Evolutionary conservation across 2,329 filamentous ascomycete species (phyloP).

Genomic region (Xylaria sp.): DNA sequence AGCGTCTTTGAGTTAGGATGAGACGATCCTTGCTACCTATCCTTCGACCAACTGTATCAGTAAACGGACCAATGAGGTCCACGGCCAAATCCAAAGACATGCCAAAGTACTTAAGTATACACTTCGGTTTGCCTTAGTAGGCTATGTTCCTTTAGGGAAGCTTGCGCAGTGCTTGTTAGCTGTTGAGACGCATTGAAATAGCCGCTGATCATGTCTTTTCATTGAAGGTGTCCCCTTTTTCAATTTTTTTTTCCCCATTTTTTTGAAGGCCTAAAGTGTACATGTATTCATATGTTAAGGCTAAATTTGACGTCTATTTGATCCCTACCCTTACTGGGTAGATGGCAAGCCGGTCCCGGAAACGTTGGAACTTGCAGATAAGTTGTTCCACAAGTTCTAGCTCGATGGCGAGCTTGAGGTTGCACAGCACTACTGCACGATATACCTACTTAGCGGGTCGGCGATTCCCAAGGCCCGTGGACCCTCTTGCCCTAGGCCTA

Average conservation of each 20-base stretch:
- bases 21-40: background rate
- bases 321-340: background rate
- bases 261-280: background rate
- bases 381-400: conserved; percentile 24
- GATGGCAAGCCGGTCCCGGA: background rate
- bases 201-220: conserved; percentile 3
- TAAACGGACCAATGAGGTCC: background rate
- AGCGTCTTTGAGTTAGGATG: background rate
- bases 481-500: background rate
- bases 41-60: background rate
- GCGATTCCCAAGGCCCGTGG: conserved; percentile 23
- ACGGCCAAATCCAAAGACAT: background rate
- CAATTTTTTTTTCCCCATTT: too few species aligned
- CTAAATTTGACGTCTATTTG: background rate
- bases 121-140: background rate
- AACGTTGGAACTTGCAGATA: background rate
- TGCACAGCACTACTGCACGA: background rate
- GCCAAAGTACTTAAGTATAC: background rate
- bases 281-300: too few species aligned
- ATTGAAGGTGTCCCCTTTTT: background rate
- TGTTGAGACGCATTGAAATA: conserved; percentile 7
- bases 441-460: background rate
- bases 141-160: background rate
- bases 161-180: background rate
- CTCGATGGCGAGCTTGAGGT: background rate